Conservation (phyloP, 306 rosid genomes). For the Rosa persica region DNA sequence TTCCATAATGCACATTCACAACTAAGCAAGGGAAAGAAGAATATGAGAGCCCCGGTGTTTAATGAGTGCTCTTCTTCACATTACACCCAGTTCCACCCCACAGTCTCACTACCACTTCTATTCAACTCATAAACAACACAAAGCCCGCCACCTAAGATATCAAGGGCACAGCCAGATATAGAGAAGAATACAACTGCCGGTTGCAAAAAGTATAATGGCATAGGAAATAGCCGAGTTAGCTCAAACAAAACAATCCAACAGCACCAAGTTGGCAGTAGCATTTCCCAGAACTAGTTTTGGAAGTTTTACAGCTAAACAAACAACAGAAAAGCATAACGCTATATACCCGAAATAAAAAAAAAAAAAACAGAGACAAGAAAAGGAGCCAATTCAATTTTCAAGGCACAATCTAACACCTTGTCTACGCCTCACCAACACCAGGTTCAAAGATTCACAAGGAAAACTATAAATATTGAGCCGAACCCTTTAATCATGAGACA, state of each 20-base stretch:
- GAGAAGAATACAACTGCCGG: background rate
- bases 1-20: background rate
- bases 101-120: background rate
- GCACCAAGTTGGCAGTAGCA: background rate
- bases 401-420: background rate
- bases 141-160: background rate
- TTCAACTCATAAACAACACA: background rate
- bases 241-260: background rate
- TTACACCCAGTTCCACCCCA: background rate
- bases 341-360: background rate
- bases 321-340: background rate
- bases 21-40: background rate
- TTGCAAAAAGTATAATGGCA: background rate
- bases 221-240: background rate
- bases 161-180: background rate
- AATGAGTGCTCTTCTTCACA: slow-evolving; percentile 5
- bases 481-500: background rate
- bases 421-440: background rate
- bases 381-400: background rate
- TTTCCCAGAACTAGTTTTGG: background rate
- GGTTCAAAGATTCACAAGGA: background rate
- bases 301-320: background rate
- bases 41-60: background rate
- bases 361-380: background rate
- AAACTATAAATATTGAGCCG: background rate